Evolutionary conservation across 2,329 filamentous ascomycete genomes (phyloP), one percentile per base, ranked within the genome.

Genomic region (Coleophoma eucalyptorum): DNA sequence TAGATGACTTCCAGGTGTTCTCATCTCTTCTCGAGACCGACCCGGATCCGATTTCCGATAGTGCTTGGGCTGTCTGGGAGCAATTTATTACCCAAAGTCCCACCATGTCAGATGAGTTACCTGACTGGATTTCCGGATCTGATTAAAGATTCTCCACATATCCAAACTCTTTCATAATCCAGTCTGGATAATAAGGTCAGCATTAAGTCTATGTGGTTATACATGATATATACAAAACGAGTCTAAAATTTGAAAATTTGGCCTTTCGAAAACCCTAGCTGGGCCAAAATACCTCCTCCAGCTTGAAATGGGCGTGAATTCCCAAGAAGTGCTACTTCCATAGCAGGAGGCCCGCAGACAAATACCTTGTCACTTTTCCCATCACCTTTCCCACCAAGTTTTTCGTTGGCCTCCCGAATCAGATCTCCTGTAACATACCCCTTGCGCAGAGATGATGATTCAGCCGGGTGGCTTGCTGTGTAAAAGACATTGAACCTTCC

Each of bases 341-440:
- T 87, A 0, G 74, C 73, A 1, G 84, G 83, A 16, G 86, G 86
- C 0, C 86, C 86, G 62, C 84, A 88, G 1, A 89, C 72, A 60
- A 88, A 84, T 0, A 89, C 80, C 66, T 86, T 86, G 2, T 70
- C 72, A 31, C 74, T 68, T 54, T 68, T 67, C 53, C 53, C 60
- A 3, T 66, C 60, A n/a, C 58, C 61, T 6, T 72, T 63, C 5
- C 69, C 66, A 12, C 79, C 62, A n/a, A 70, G 72, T 55, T 79
- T 72, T 8, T 26, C 26, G 26, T 26, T 26, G 26, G 26, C 26
- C 26, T 26, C 26, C 54, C 73, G 65, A 51, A 89, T 59, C 33
- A 88, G 58, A 50, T 77, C 72, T 61, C 73, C 75, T 2, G 77
- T 80, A 8, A 90, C 73, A 51, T 79, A 78, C 0, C 85, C 86